Evolutionary conservation across 306 rosid genomes (phyloP).

Genomic region (Rubus parviflorus): DNA sequence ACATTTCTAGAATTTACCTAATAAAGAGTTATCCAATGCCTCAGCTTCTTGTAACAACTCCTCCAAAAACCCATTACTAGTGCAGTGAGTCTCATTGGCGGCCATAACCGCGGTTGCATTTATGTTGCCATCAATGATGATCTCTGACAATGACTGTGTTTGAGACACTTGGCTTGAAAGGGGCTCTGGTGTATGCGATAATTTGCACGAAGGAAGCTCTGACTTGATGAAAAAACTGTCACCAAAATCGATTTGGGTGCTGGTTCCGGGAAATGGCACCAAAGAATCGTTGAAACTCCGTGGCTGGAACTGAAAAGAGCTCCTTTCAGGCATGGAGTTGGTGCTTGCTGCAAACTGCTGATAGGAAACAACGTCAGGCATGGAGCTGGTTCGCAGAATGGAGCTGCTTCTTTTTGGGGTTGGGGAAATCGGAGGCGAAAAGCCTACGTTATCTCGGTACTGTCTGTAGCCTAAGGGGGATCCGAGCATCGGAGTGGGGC

Average conservation of each 20-base stretch:
- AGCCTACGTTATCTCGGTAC: slow-evolving; percentile 20
- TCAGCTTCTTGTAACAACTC: slow-evolving; percentile 62
- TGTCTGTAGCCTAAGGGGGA: slow-evolving; percentile 51
- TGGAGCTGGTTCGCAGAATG: neutral
- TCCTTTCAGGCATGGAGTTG: slow-evolving; percentile 8
- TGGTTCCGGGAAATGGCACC: slow-evolving; percentile 26
- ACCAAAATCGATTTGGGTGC: slow-evolving; percentile 40
- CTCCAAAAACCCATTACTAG: slow-evolving; percentile 41
- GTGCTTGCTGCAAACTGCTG: slow-evolving; percentile 6
- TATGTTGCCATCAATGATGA: slow-evolving; percentile 26
- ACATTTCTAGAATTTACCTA: neutral
- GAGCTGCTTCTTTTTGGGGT: slow-evolving; percentile 10
- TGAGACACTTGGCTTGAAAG: too few relatives aligned
- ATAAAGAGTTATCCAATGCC: slow-evolving; percentile 42
- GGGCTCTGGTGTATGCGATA: slow-evolving; percentile 23
- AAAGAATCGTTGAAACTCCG: slow-evolving; percentile 28
- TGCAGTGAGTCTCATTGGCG: neutral
- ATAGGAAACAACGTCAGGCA: slow-evolving; percentile 36
- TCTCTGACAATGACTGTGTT: slow-evolving; percentile 12
- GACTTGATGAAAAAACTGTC: slow-evolving; percentile 12
- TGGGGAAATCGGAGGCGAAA: slow-evolving; percentile 28
- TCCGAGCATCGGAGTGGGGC: slow-evolving; percentile 50
- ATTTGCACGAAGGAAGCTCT: slow-evolving; percentile 74
- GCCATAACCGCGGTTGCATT: neutral
- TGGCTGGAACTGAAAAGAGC: slow-evolving; percentile 47